Evolutionary conservation across 805 yeast species (phyloP), one percentile per base, ranked within the genome.

Genomic region (Saturnispora kantuleensis): DNA sequence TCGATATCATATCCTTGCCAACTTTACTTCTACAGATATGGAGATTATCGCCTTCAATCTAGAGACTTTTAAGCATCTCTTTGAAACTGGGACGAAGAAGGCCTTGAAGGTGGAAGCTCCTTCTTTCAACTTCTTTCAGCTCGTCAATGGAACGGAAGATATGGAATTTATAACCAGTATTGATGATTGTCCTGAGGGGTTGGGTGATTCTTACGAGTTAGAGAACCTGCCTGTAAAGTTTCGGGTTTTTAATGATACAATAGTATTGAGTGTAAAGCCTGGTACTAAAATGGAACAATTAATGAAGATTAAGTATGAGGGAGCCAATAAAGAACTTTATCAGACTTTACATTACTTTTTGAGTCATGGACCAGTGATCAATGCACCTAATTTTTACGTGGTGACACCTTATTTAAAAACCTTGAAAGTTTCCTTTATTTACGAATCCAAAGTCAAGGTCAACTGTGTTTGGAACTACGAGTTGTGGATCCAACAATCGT

Each of bases 401-500:
- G 39, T 35, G 3, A 38, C 47, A 4, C 42, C 43, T 11, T 31
- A 39, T 13, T 35, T 44, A 11, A 30, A 39, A 39, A 12, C 7
- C 10, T 39, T 4, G 31, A 13, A 11, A 21, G 26, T 21, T 5
- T 5, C 26, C 2, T 21, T 21, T 21, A 21, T 21, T 21, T 4
- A 5, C 8, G 26, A 7, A 5, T 21, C 26, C 26, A 4, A 21
- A 21, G 10, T 33, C 5, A 10, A 10, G n/a, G 18, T 51, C 2
- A 28, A 29, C 3, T 54, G 52, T 39, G 10, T 10, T 8, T 30
- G 50, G 16, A 17, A 21, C 1, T 53, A 47, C 21, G 38, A 47
- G 4, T 39, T 53, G 9, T 44, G 44, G 12, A 11, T 60, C 2
- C 39, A 46, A 10, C 56, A 58, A 44, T 45, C 54, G 3, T 39